phyloP scores from a whole-genome alignment of 768 basidiomycete genomes.

The Mycena filopes region DNA sequence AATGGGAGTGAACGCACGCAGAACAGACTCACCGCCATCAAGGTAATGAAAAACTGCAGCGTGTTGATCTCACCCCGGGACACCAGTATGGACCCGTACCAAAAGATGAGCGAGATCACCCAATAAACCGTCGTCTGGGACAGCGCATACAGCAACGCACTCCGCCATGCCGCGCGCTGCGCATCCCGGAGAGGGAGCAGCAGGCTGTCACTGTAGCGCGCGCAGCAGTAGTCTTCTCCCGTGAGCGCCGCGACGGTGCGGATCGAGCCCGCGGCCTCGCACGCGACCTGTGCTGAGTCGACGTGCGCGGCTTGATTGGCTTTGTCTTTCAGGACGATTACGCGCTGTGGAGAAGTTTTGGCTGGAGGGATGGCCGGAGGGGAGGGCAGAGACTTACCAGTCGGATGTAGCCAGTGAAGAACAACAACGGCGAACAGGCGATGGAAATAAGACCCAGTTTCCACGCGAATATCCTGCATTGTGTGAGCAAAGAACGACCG shows the following conservation, averaged over 20 bases:
- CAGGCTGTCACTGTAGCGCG: conserved; percentile 74
- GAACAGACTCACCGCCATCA: conserved; percentile 67
- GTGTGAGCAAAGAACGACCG: not conserved
- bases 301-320: conserved; percentile 82
- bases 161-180: conserved; percentile 69
- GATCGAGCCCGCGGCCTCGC: conserved; percentile 90
- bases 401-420: conserved; percentile 85
- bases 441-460: conserved; percentile 86
- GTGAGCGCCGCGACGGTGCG: conserved; percentile 91
- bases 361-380: not conserved
- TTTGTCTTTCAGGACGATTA: conserved; percentile 90
- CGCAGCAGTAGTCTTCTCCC: conserved; percentile 82
- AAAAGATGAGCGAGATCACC: conserved; percentile 86
- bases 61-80: conserved; percentile 64
- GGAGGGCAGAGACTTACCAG: conserved; percentile 56
- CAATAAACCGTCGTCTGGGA: conserved; percentile 82
- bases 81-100: conserved; percentile 75
- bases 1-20: not conserved
- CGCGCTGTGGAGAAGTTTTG: conserved; percentile 53
- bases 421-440: conserved; percentile 70
- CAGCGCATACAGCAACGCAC: conserved; percentile 72
- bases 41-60: conserved; percentile 81
- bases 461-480: conserved; percentile 66
- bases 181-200: conserved; percentile 74
- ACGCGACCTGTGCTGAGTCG: conserved; percentile 85